These are phyloP conservation scores for Xylaria longipes DNA, from an alignment of 495 filamentous ascomycete genomes.

Conservation along the genomic window DNA sequence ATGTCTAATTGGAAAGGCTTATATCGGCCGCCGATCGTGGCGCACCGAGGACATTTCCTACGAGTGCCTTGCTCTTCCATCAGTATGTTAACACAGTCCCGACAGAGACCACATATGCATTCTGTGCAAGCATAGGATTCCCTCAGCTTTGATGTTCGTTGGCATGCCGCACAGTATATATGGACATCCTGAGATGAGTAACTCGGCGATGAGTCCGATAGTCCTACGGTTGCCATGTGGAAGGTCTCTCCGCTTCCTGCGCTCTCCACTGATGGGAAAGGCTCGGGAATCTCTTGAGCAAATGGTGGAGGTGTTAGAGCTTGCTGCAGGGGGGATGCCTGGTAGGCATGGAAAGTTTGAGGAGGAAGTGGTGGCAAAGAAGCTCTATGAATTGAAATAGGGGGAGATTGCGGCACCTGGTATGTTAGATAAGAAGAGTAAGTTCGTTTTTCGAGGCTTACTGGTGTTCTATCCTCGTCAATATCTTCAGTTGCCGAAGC, in stretches of 20 bases:
- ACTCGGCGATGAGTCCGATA: conserved; percentile 61
- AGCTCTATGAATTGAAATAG: conserved; percentile 70
- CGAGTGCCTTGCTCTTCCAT: conserved; percentile 66
- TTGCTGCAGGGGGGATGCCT: conserved; percentile 86
- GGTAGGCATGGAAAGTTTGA: conserved; percentile 73
- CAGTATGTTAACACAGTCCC: conserved; percentile 80
- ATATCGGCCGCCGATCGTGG: conserved; percentile 70
- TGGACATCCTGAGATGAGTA: conserved; percentile 69
- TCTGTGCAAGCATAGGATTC: conserved; percentile 92
- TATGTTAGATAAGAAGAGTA: conserved; percentile 46
- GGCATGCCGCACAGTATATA: conserved; percentile 87
- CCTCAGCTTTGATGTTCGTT: conserved; percentile 71
- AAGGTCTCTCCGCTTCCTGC: conserved; percentile 69
- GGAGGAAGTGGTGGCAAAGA: conserved; percentile 76
- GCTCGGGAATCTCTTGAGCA: conserved; percentile 67
- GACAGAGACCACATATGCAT: conserved; percentile 90
- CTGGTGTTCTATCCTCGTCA: conserved; percentile 81
- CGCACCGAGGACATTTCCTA: conserved; percentile 69
- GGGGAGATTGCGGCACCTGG: conserved; percentile 73
- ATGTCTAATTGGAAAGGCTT: conserved; percentile 73
- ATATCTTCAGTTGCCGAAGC: conserved; percentile 92
- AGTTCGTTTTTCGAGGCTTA: conserved; percentile 55
- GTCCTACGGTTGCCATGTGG: conserved; percentile 61
- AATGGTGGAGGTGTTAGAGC: conserved; percentile 83
- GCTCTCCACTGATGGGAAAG: conserved; percentile 84